Base-by-base conservation (phyloP, 2,329 filamentous ascomycete species). In the Aspergillus ustus region DNA sequence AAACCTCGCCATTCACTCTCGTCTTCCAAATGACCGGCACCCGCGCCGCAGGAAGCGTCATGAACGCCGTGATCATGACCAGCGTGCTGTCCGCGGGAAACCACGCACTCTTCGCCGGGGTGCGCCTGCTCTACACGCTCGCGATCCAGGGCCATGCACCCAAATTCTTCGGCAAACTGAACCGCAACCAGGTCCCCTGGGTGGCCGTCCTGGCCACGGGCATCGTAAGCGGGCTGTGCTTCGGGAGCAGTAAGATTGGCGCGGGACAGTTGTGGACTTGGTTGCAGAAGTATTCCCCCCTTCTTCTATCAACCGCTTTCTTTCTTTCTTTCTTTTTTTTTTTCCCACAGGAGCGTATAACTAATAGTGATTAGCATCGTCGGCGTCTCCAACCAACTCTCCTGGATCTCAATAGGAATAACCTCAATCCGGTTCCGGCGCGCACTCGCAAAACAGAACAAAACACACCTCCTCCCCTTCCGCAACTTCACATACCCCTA, bases 401-500 rank as follows among this genome's bases (percentile, higher is more conserved):
- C 85, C 53, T 90, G 88, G 87, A 73, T 77, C 66, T 81, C 85
- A 59, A 90, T 90, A 61, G 84, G 86, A 7, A 79, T 89, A 57
- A 84, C 87, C 0, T 89, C 86, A 0, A 75, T 90, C n/a, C 85
- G 88, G 28, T 90, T 90, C 78, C 85, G 88, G 28, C 75, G 80
- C 3, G 88, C 80, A 4, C 75, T 90, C 57, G 78, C 79, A 51
- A 71, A 75, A 2, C 88, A 90, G 65, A 83, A 83, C n/a, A 83
- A 87, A 52, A 85, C 86, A 7, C 84, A 88, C 61, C 79, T 84
- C 0, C 79, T 90, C 0, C 87, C 87, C 0, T 90, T 87, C 76
- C 85, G 83, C 63, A 89, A 89, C 69, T 89, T 85, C 85, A 88
- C 87, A 0, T 89, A 90, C 63, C 88, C 88, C 0, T 83, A 80